phyloP scores from a whole-genome alignment of 345 rosid species.

The Tarenaya hassleriana region DNA sequence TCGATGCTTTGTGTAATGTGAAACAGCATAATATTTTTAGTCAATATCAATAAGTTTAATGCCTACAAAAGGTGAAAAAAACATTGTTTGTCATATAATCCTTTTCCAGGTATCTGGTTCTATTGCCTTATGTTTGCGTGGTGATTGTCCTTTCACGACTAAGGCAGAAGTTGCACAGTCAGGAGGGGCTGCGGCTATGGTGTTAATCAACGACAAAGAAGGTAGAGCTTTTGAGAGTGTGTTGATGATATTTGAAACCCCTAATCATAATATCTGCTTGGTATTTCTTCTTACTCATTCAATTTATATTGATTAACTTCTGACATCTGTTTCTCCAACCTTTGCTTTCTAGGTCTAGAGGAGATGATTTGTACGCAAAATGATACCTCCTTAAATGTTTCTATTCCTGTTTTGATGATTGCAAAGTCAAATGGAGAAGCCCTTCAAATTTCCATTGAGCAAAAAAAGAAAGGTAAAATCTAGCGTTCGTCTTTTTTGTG shows the following conservation, averaged over 20 bases:
- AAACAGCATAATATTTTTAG: too few relatives aligned
- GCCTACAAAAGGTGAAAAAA: neutral
- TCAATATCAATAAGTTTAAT: too few relatives aligned
- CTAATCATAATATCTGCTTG: neutral
- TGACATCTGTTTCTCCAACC: conserved; percentile 7
- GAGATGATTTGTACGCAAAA: conserved; percentile 68
- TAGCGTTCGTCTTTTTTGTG: conserved; percentile 3
- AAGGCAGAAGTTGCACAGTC: conserved; percentile 75
- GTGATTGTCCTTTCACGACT: conserved; percentile 63
- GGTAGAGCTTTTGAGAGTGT: conserved; percentile 36
- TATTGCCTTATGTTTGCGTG: conserved; percentile 59
- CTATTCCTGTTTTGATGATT: conserved; percentile 70
- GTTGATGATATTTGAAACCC: neutral
- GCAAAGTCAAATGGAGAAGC: conserved; percentile 57
- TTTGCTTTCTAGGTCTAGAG: conserved; percentile 43
- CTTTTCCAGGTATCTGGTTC: conserved; percentile 57
- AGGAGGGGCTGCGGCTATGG: conserved; percentile 72
- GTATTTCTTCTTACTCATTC: neutral
- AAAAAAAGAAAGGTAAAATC: conserved; percentile 32
- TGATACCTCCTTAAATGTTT: conserved; percentile 39
- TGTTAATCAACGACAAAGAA: conserved; percentile 75
- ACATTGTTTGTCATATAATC: neutral
- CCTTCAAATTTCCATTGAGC: conserved; percentile 44
- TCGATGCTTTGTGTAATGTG: too few relatives aligned
- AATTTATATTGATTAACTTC: conserved; percentile 8